phyloP scores from a whole-genome alignment of 768 basidiomycete species.

The Vishniacozyma victoriae region DNA sequence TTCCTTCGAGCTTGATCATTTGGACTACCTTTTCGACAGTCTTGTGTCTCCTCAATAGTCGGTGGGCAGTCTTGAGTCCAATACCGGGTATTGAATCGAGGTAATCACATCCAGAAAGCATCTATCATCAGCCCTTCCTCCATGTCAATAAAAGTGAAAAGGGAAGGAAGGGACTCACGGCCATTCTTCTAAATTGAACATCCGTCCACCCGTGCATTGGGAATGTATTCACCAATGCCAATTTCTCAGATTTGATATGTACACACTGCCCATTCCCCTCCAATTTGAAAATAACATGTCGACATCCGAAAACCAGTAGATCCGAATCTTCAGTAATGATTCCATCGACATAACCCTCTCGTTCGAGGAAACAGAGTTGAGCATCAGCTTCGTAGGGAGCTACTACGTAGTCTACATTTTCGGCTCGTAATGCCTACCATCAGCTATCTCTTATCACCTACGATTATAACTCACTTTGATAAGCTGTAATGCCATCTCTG shows the following conservation, averaged over 20 bases:
- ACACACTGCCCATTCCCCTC: conserved; percentile 55
- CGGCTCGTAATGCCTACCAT: conserved; percentile 82
- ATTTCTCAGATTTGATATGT: conserved; percentile 46
- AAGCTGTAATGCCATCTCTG: conserved; percentile 93
- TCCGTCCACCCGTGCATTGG: conserved; percentile 86
- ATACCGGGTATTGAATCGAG: conserved; percentile 82
- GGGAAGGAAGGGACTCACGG: conserved; percentile 46
- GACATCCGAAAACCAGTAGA: conserved; percentile 93
- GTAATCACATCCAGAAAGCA: conserved; percentile 48
- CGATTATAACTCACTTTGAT: conserved; percentile 66
- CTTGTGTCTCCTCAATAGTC: conserved; percentile 73
- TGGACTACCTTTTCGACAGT: conserved; percentile 72
- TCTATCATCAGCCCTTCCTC: conserved; percentile 36
- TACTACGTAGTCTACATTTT: conserved; percentile 75
- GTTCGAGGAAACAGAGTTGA: conserved; percentile 88
- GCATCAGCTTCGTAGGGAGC: conserved; percentile 99
- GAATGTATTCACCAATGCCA: conserved; percentile 55
- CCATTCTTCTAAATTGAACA: conserved; percentile 83
- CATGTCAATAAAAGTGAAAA: conserved; percentile 1
- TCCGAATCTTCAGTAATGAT: conserved; percentile 98
- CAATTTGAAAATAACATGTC: conserved; percentile 77
- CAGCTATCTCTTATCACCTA: neutral
- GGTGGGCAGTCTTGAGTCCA: conserved; percentile 87
- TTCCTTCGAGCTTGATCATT: conserved; percentile 71
- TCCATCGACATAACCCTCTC: conserved; percentile 71